Conservation (phyloP, 2,329 filamentous ascomycete species). For the Arthrobotrys megalospora region DNA sequence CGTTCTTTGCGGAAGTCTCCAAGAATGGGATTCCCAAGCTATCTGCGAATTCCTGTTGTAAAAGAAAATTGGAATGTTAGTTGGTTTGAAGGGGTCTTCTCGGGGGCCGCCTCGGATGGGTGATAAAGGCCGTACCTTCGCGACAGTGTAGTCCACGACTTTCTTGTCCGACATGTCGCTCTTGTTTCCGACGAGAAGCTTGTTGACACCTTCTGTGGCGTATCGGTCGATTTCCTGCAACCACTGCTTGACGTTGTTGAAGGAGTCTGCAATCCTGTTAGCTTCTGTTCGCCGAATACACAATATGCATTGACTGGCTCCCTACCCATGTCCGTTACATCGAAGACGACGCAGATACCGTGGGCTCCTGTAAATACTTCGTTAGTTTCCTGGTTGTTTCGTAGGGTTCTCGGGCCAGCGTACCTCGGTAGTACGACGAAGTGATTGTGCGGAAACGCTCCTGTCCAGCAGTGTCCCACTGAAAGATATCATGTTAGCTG, state of each 20-base stretch:
- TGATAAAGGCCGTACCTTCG: conserved; percentile 79
- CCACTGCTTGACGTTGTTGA: conserved; percentile 99
- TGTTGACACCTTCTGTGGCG: conserved; percentile 99
- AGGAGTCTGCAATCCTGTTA: conserved; percentile 74
- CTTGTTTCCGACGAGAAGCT: conserved; percentile 99
- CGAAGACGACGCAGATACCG: conserved; percentile 99
- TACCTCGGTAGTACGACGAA: conserved; percentile 92
- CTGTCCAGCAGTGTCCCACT: conserved; percentile 99
- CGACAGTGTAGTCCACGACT: conserved; percentile 99
- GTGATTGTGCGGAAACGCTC: conserved; percentile 99
- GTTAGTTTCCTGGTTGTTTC: conserved; percentile 46
- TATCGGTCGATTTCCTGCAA: conserved; percentile 99
- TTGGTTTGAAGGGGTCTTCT: background rate
- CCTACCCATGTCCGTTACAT: conserved; percentile 95
- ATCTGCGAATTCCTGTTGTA: conserved; percentile 93
- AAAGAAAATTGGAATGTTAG: conserved; percentile 34
- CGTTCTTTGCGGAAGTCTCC: conserved; percentile 99
- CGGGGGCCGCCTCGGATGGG: too few species aligned
- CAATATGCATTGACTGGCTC: conserved; percentile 2
- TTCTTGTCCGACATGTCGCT: conserved; percentile 99
- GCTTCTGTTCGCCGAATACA: background rate
- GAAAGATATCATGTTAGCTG: conserved; percentile 60
- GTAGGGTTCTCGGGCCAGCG: conserved; percentile 11
- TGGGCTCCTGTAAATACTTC: conserved; percentile 77
- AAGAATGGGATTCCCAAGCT: conserved; percentile 99